phyloP scores from a whole-genome alignment of 140 eudicot species.

The Ambrosia hybrid region DNA sequence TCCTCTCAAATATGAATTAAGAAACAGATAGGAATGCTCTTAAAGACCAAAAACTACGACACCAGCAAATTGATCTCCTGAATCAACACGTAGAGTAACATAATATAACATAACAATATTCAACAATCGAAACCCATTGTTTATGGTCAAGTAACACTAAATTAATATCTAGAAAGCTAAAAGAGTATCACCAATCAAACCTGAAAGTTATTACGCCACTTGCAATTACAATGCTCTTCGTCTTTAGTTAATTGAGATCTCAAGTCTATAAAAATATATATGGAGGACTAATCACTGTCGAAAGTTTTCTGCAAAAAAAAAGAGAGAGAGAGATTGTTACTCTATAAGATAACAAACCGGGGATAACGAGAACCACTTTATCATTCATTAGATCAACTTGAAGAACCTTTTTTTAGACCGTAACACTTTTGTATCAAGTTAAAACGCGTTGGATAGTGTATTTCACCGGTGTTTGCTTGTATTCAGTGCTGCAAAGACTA shows the following conservation, averaged over 20 bases:
- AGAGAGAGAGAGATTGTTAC: neutral
- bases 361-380: neutral
- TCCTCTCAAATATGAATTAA: neutral
- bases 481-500: neutral
- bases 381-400: neutral
- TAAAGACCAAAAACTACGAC: constrained; percentile 2
- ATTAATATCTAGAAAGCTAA: constrained; percentile 10
- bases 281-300: constrained; percentile 41
- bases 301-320: constrained; percentile 37
- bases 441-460: neutral
- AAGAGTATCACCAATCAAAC: constrained; percentile 2
- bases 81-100: neutral
- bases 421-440: neutral
- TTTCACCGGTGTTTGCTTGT: neutral
- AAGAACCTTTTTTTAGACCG: neutral
- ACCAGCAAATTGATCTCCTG: too few species aligned
- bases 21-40: neutral
- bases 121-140: neutral
- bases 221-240: constrained; percentile 23
- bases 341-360: neutral
- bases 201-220: constrained; percentile 2
- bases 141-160: constrained; percentile 8
- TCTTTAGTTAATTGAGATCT: neutral
- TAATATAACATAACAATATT: constrained; percentile 3
- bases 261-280: neutral